Base-by-base conservation (phyloP, 257 asterid species). In the Plectranthus barbatus region DNA sequence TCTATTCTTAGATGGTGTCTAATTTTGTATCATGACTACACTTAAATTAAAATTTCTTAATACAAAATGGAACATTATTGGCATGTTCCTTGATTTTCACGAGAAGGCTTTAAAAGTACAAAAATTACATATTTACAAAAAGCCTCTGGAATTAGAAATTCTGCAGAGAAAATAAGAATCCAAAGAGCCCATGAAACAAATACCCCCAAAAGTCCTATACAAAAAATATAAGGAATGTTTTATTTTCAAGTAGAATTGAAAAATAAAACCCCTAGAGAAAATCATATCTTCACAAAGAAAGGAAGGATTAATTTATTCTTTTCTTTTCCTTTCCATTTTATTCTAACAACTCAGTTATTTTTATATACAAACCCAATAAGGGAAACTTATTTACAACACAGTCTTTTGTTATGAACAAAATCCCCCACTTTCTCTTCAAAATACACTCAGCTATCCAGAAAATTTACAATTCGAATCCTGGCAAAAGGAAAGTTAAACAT, bases 381-480 rank as follows among this genome's bases (percentile, higher is more conserved):
- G 17, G 44, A 23, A 57, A 58, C 24, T 10, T 73, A 61, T 56
- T 64, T 69, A 72, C 67, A 18, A 39, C 37, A 31, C 15, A 29
- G 24, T 9, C 5, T 1, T 23, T 19, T 52, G 53, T 57, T 29
- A 7, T 17, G 23, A 39, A 24, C 70, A 68, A 72, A n/a, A 68
- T 58, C 51, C 61, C 59, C 52, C 34, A 34, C 62, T 60, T 70
- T 63, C 61, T 68, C 70, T 44, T 41, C 20, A 1, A n/a, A 60
- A 62, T 26, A 51, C 9, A 26, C 53, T 77, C 78, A 79, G 61
- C 82, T 88, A 72, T 87, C 95, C 88, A 81, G 60, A 74, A 85
- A 85, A 64, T 78, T 81, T 17, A 80, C 49, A 40, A 75, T 64
- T 15, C 84, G 70, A 42, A 87, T 72, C 95, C 91, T 85, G 88